Evolutionary conservation across 192 early-diverging fungal genomes (phyloP).

Genomic region (Entomortierella lignicola): DNA sequence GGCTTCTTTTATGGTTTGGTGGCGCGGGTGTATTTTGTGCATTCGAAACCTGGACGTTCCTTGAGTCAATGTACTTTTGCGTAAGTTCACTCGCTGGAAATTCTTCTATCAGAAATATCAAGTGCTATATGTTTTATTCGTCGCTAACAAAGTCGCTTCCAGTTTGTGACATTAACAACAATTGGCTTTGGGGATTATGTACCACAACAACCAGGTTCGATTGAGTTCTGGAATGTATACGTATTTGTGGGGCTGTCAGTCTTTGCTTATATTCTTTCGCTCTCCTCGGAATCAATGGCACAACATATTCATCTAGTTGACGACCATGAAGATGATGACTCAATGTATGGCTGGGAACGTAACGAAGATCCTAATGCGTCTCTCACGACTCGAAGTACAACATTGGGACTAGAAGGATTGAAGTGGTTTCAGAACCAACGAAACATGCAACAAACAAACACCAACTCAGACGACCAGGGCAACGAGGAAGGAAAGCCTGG

Average conservation of each 20-base stretch:
- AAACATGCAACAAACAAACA: conserved; percentile 9
- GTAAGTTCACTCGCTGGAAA: conserved; percentile 10
- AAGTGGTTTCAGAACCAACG: conserved; percentile 43
- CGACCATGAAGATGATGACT: conserved; percentile 36
- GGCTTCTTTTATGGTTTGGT: conserved; percentile 50
- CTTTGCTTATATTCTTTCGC: conserved; percentile 49
- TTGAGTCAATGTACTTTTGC: conserved; percentile 48
- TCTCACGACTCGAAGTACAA: conserved; percentile 31
- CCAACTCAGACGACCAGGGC: not conserved
- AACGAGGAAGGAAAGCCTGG: conserved; percentile 25
- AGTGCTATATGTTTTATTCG: too few relatives aligned
- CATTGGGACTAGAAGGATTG: conserved; percentile 38
- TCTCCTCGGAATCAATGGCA: conserved; percentile 48
- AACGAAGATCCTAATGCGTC: conserved; percentile 41
- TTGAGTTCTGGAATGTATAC: conserved; percentile 54
- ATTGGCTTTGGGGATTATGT: conserved; percentile 53
- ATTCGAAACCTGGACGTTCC: conserved; percentile 32
- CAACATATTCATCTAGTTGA: conserved; percentile 47
- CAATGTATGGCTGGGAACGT: conserved; percentile 48
- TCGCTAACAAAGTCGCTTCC: too few relatives aligned
- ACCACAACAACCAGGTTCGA: conserved; percentile 34
- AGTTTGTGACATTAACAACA: conserved; percentile 51
- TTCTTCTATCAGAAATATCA: too few relatives aligned
- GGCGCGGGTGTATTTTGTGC: conserved; percentile 46
- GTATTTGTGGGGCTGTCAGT: conserved; percentile 45